Base-by-base conservation (phyloP, 257 asterid genomes). In the Lantana camara region DNA sequence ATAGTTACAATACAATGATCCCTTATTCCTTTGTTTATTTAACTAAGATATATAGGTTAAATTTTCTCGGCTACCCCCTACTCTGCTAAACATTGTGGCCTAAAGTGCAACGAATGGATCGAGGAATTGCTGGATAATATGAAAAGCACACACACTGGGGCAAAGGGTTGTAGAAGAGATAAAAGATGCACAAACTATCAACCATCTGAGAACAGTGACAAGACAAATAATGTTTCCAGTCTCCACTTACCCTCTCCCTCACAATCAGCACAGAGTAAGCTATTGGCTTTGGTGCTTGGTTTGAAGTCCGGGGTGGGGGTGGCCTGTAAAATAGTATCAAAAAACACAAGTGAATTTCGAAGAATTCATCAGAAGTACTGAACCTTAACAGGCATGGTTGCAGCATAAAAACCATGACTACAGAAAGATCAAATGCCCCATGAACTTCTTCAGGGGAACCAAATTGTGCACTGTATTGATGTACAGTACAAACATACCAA, bases 221-320 rank as follows among this genome's bases (percentile, higher is more conserved):
- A 65, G 8, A 51, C 42, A 22, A 20, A 24, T 7, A 23, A 37
- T 42, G 41, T 14, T 55, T 38, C n/a, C n/a, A n/a, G n/a, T n/a
- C n/a, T n/a, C n/a, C 32, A 78, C 79, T 68, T 56, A 83, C 90
- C 90, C 50, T 81, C 53, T 41, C 90, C 87, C 44, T 83, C 85
- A 60, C 90, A 83, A 13, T 81, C 83, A 17, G 35, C 8, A 67
- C 90, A 83, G 46, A 83, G 58, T 47, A 83, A 22, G 85, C 83
- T 83, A 42, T 50, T 73, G n/a, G 16, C 1, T 71, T 78, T 83
- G 66, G 69, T 21, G 42, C n/a, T 23, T 21, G 82, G 34, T 60
- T 64, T 24, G 5, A 60, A 49, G 34, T 49, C 75, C n/a, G n/a
- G n/a, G n/a, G n/a, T n/a, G n/a, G n/a, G n/a, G 7, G 79, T 45